Base-by-base conservation (phyloP, 495 filamentous ascomycete species). In the Daldinia bambusicola region DNA sequence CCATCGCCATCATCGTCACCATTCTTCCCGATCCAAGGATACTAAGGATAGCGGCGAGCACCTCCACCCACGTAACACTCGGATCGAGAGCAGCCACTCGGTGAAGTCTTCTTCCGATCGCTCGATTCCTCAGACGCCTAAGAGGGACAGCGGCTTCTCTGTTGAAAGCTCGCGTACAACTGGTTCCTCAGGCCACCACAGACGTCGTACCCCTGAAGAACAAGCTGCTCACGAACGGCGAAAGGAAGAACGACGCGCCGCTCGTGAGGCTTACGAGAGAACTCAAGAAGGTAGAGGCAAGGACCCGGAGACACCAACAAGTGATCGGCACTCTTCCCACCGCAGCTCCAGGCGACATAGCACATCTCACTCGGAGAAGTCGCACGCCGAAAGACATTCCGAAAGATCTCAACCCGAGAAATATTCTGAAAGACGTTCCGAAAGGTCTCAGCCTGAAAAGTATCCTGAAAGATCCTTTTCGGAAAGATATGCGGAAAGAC, bases 191-290 rank as follows among this genome's bases (percentile, higher is more conserved):
- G 63, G 61, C 37, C 72, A 71, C 1, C 72, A 71, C 1, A 75
- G 65, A 38, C 71, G 74, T 38, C 81, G 82, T 52, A 82, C 80
- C 5, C 78, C 80, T 3, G 81, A 84, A 67, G 80, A 83, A 61
- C 81, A 82, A 64, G 78, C 75, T 31, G 80, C 77, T 13, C 80
- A 82, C 64, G 82, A 84, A 12, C 78, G 69, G 69, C 79, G 79
- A 38, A 84, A 79, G 75, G 81, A 72, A 61, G 66, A 79, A 70
- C 65, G 71, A 34, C 75, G 75, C 26, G 76, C 72, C 14, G 71
- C 66, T 18, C 74, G 72, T 48, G 72, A 77, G 18, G 64, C 61
- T 12, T 57, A 69, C 60, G 71, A 76, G 36, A 70, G 45, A 40
- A 57, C 72, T 16, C 76, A 71, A 32, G 72, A 72, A 18, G 37